Base-by-base conservation (phyloP, 495 filamentous ascomycete species). In the Ramalina intermedia region DNA sequence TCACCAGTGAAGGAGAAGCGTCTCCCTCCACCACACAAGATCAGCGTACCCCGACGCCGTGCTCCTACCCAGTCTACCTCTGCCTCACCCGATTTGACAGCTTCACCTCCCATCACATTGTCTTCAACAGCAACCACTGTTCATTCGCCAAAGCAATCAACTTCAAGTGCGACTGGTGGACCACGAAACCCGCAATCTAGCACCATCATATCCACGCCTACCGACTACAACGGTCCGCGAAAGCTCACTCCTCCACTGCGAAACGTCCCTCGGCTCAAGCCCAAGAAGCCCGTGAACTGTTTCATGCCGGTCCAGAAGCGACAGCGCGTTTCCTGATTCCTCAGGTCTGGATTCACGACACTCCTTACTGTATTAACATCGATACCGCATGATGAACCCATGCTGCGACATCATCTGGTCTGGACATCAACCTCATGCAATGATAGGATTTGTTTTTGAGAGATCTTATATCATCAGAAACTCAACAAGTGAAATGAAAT, bases 271-370 rank as follows among this genome's bases (percentile, higher is more conserved):
- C 44, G 44, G 11, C 24, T 17, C 6, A 54, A 51, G 46, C 42
- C 23, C 6, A 59, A 57, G 41, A 41, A 38, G 6, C 47, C 54
- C 6, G 54, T 46, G 9, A 51, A 56, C 35, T 41, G 49, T 11
- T 59, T 59, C 44, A 56, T 59, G 54, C 47, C 39, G 21, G 45
- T 41, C 16, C 18, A 48, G 14, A 59, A 56, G 46, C 44, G 43
- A 21, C 53, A 27, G 17, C 46, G 43, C 35, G 18, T 55, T 9
- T 21, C 21, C 37, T 52, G 40, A 52, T 11, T 7, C 29, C 29
- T 33, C 5, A 9, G 29, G 6, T 3, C 8, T 33, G 29, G 29
- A 4, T 33, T 33, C 12, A 2, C 12, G 29, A 33, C 29, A 33
- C 29, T 24, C 23, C 5, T 3, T 9, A 3, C 29, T 33, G 29